Evolutionary conservation across 352 stramenopile species (phyloP), one percentile per base, ranked within the genome.

Genomic region (Pythium vanterpoolii): DNA sequence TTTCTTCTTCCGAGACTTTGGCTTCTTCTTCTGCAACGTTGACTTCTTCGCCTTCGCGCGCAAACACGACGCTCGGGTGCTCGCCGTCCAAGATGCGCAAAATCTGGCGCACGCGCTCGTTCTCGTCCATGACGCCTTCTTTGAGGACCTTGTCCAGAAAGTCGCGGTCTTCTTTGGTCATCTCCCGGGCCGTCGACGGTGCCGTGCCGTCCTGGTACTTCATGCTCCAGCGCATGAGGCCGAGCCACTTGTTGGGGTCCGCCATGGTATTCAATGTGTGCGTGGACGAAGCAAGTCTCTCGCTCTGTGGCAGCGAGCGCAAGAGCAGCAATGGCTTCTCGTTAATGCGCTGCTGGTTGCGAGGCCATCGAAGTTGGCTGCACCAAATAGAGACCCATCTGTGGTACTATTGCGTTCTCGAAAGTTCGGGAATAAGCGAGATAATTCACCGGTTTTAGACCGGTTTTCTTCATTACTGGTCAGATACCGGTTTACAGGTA

Each of bases 221-320:
- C 86, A 95, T 93, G 46, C 77, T 93, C 86, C 86, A 95, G 58
- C 85, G 86, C 78, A 95, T 77, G 19, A 95, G 71, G n/a, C 80
- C 86, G 39, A 92, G 79, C 86, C 86, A 95, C 66, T 95, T 95
- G 65, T 83, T 89, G 42, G 77, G 82, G 66, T 95, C 86, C 62
- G 70, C 68, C 71, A 78, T 73, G 50, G 9, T 31, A n/a, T 27
- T 50, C 14, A 2, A 9, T 30, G 40, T 46, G 10, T 28, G 7
- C 3, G n/a, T 46, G n/a, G 18, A 24, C 38, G 40, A 44, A 55
- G 28, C 8, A 30, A 26, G 34, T 33, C 18, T n/a, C 19, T 40
- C 21, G 4, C n/a, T n/a, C n/a, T n/a, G 16, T 30, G 18, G 24
- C 0, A 14, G 19, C 33, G 24, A 61, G 54, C 36, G 45, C 33